Evolutionary conservation across 208 protist genomes (phyloP).

Genomic region (Eutreptiella sp.): DNA sequence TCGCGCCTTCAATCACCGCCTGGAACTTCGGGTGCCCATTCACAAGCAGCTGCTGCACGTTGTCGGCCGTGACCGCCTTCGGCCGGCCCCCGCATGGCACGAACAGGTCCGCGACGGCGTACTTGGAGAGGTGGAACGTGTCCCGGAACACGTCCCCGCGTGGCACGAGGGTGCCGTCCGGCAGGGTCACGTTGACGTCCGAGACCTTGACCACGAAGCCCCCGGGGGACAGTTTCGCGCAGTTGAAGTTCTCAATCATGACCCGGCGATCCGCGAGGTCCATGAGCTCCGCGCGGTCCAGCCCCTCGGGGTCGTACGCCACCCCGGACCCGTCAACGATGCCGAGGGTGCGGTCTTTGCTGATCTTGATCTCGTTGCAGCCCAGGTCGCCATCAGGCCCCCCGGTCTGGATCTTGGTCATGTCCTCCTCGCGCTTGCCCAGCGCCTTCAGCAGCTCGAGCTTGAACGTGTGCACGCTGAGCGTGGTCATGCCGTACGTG

Average conservation of each 20-base stretch:
- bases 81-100: constrained; percentile 92
- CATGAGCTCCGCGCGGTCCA: constrained; percentile 71
- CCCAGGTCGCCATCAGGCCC: constrained; percentile 93
- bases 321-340: constrained; percentile 89
- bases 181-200: constrained; percentile 75
- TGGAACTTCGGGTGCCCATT: constrained; percentile 55
- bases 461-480: constrained; percentile 84
- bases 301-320: constrained; percentile 81
- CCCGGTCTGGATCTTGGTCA: constrained; percentile 89
- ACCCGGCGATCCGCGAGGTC: constrained; percentile 64
- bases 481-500: constrained; percentile 90
- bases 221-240: constrained; percentile 59
- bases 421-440: constrained; percentile 61
- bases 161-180: constrained; percentile 61
- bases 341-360: constrained; percentile 77
- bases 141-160: constrained; percentile 74
- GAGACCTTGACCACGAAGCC: constrained; percentile 82
- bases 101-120: constrained; percentile 80
- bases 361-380: constrained; percentile 88
- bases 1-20: constrained; percentile 92
- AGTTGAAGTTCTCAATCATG: constrained; percentile 75
- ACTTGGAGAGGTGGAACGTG: constrained; percentile 80
- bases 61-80: constrained; percentile 79
- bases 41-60: constrained; percentile 70
- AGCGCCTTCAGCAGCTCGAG: constrained; percentile 72